Evolutionary conservation across 352 stramenopile species (phyloP), one percentile per base, ranked within the genome.

Genomic region (Phytophthora boehmeriae): DNA sequence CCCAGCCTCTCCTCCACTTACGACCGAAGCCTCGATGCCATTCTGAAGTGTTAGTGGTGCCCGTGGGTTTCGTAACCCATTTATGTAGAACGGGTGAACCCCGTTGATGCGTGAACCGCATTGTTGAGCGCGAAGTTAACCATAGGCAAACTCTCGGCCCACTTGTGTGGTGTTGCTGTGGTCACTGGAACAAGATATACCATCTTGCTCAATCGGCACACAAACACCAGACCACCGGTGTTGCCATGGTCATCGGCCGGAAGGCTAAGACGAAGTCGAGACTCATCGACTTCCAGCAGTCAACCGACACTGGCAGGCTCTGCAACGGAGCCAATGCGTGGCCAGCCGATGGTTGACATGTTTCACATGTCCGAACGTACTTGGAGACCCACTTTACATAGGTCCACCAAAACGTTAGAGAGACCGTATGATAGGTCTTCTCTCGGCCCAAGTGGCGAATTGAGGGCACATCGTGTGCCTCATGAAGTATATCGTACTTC

Each of bases 161-260:
- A 78, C 9, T 0, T 45, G 65, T 11, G 49, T 1, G 56, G 65
- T 11, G 44, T 30, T 13, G 19, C 38, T 8, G 65, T n/a, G n/a
- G n/a, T n/a, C 0, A 66, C 59, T 2, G 59, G 16, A 22, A 49
- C 43, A 23, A 75, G 54, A 23, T 77, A 56, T 0, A 65, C 10
- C 58, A 68, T 75, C 56, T 73, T 78, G 28, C 58, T 77, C 38
- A 77, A 59, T 5, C 55, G 54, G 4, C 74, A 63, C 13, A 78
- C 65, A 11, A 74, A 59, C 5, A 74, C 66, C 1, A 78, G 8
- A 16, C 78, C 57, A 0, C 62, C 55, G 0, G 58, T 69, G 17
- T 62, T 54, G 2, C 45, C 53, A 0, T 35, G 16, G 0, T 4
- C 16, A 27, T 73, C 65, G 17, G 44, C 8, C 9, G 54, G 59